Evolutionary conservation across 1,139 yeast species (phyloP).

Genomic region (Suhomyces yuchorum): DNA sequence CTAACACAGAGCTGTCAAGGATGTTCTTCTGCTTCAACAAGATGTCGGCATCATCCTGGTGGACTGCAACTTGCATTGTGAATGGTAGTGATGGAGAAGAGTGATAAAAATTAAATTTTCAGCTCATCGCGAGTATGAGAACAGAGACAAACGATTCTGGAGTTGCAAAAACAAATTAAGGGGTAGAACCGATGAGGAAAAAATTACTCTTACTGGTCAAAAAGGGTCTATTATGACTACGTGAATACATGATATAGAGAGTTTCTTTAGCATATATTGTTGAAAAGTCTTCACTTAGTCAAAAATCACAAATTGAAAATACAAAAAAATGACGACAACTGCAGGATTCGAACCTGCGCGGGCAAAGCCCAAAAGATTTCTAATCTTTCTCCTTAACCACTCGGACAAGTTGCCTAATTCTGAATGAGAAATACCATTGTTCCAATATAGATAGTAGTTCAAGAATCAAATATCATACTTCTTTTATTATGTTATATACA

Average conservation of each 20-base stretch:
- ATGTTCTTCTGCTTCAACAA: constrained; percentile 75
- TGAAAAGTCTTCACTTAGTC: too few species aligned
- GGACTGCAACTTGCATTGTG: constrained; percentile 63
- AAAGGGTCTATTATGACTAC: too few species aligned
- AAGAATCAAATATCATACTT: too few species aligned
- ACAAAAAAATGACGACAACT: constrained; percentile 33
- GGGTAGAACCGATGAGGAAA: neutral
- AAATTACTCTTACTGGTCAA: neutral
- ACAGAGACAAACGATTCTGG: constrained; percentile 7
- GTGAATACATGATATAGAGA: too few species aligned
- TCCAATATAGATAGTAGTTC: too few species aligned
- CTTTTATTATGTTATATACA: neutral
- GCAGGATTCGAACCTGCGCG: constrained; percentile 62
- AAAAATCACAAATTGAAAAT: too few species aligned
- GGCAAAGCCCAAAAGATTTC: constrained; percentile 51
- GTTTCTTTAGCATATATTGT: too few species aligned
- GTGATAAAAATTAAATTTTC: constrained; percentile 10
- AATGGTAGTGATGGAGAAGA: constrained; percentile 2
- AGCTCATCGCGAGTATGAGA: constrained; percentile 9
- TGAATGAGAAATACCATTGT: neutral
- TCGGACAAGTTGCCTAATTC: constrained; percentile 33
- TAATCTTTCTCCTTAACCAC: constrained; percentile 42
- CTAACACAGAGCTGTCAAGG: constrained; percentile 61
- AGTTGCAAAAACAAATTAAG: neutral
- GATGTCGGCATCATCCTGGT: constrained; percentile 71